Conservation (phyloP, 139 green algal species). For the Volvox reticuliferus region DNA sequence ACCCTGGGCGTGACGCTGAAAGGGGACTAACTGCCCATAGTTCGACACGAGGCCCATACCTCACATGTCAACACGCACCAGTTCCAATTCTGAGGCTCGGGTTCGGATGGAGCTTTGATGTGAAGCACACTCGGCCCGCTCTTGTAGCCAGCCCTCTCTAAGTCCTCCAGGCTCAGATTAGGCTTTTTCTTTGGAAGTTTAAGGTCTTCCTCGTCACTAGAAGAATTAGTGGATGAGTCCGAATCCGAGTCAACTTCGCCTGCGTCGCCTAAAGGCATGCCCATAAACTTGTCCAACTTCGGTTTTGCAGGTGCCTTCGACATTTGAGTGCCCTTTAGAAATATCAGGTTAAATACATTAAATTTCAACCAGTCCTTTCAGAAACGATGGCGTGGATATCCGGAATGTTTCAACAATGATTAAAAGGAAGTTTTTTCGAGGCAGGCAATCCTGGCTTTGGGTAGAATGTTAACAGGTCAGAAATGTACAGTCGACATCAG, state of each 20-base stretch:
- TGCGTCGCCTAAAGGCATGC: constrained; percentile 23
- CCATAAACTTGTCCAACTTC: constrained; percentile 42
- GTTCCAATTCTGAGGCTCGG: constrained; percentile 36
- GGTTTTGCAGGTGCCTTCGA: background rate
- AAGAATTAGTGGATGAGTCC: background rate
- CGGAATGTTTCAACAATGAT: no score
- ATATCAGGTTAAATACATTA: no score
- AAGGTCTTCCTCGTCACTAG: background rate
- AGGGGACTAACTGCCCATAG: background rate
- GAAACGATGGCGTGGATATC: no score
- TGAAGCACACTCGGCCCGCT: constrained; percentile 49
- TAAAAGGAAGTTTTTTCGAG: no score
- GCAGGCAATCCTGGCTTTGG: no score
- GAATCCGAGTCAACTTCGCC: constrained; percentile 27
- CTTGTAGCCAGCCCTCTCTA: constrained; percentile 54
- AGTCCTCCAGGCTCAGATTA: constrained; percentile 48
- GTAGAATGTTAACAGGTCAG: no score
- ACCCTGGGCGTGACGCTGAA: no score
- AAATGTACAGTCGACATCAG: no score
- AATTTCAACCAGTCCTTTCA: no score
- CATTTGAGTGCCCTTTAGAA: background rate
- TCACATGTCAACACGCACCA: constrained; percentile 27
- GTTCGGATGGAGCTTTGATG: constrained; percentile 51
- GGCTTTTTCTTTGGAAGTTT: constrained; percentile 7
- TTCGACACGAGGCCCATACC: background rate